phyloP scores from a whole-genome alignment of 108 stramenopile species.

The Conticribra weissflogii region DNA sequence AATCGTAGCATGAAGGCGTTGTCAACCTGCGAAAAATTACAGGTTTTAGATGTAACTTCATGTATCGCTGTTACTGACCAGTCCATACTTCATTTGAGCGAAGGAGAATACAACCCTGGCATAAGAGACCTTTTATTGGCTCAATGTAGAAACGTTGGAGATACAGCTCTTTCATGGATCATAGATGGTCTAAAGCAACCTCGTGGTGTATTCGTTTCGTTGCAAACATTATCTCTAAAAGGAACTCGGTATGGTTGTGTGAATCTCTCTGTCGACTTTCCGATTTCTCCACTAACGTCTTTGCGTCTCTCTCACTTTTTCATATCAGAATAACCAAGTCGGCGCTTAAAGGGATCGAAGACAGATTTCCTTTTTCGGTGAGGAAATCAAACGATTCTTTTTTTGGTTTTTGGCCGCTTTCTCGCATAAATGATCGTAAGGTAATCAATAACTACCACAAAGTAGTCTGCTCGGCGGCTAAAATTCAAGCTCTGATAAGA shows the following conservation, averaged over 20 bases:
- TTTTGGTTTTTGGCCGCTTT: constrained; percentile 47
- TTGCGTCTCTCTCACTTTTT: too few species aligned
- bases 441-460: constrained; percentile 44
- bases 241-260: constrained; percentile 31
- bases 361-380: constrained; percentile 36
- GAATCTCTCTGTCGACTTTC: not conserved
- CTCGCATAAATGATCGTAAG: constrained; percentile 44
- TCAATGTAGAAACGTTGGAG: constrained; percentile 39
- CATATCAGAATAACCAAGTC: constrained; percentile 3
- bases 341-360: constrained; percentile 32
- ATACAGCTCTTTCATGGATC: constrained; percentile 53
- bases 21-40: constrained; percentile 36
- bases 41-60: constrained; percentile 41
- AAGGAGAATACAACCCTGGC: constrained; percentile 47
- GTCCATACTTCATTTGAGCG: constrained; percentile 39
- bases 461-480: constrained; percentile 30
- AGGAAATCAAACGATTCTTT: constrained; percentile 32
- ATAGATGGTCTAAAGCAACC: constrained; percentile 47
- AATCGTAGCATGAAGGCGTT: constrained; percentile 36
- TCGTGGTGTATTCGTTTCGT: constrained; percentile 12
- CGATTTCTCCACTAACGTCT: too few species aligned
- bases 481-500: constrained; percentile 43
- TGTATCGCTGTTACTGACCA: constrained; percentile 45
- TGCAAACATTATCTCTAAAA: constrained; percentile 50
- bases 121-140: constrained; percentile 36